Base-by-base conservation (phyloP, 228 moss, liverwort and hornwort species). In the Sphagnum fallax region DNA sequence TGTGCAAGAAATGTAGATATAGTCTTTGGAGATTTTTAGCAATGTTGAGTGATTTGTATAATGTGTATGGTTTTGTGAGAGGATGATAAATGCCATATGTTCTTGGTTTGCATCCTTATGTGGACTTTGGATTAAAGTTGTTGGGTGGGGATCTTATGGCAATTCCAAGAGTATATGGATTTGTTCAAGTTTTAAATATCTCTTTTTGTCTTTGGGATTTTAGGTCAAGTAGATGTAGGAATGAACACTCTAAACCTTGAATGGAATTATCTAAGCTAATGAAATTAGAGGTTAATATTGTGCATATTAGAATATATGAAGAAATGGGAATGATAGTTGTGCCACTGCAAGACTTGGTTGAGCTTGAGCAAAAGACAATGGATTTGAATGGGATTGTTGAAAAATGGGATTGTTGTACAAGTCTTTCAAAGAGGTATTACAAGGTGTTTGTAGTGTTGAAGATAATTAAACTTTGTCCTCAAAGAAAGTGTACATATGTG, bases 71-170 rank as follows among this genome's bases (percentile, higher is more conserved):
- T 32, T 0, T 32, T 32, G 32, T 32, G 32, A 32, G 1, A 32
- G 32, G 32, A 32, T 32, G 32, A 32, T 32, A 32, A 32, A 32
- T 32, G 32, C 32, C 32, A 32, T 32, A 32, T 32, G 32, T 32
- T 32, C 50, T 67, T 15, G 52, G 4, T 65, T 67, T 59, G 61
- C 88, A 98, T 92, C 98, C 98, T 48, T 89, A 92, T 79, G 89
- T 98, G 16, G 98, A 98, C 80, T 98, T 98, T 71, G 98, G 98
- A 48, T 79, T 98, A 80, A 98, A 92, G 82, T 75, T 98, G 57
- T 64, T 98, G 69, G 98, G 98, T 73, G 98, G 98, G 81, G 98
- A 98, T 68, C 18, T 98, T 0, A 98, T 98, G 98, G 98, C 98
- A 1, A 90, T 98, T 73, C 98, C 98, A 6, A 94, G 98, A 10